Conservation (phyloP, 371 early-diverging fungal species). For the Zopfochytrium polystomum region DNA sequence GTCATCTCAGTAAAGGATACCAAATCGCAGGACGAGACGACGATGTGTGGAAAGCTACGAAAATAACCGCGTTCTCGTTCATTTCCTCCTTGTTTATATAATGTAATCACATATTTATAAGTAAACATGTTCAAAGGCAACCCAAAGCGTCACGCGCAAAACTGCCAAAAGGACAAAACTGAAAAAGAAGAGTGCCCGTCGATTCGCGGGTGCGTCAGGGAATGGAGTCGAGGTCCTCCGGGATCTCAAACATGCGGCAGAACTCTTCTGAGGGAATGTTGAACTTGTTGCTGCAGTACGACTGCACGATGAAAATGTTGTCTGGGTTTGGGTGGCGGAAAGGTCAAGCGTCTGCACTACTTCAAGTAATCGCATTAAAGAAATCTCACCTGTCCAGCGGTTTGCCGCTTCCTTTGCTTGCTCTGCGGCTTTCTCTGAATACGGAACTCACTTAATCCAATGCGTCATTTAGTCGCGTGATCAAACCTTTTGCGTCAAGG, state of each 20-base stretch:
- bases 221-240: constrained; percentile 53
- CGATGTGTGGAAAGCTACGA: too few relatives aligned
- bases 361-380: constrained; percentile 3
- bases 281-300: constrained; percentile 77
- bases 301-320: constrained; percentile 83
- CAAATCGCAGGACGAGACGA: too few relatives aligned
- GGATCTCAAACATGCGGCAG: constrained; percentile 69
- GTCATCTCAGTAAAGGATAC: too few relatives aligned
- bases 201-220: too few relatives aligned
- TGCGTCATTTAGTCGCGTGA: not conserved
- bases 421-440: constrained; percentile 56
- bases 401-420: constrained; percentile 75
- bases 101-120: too few relatives aligned
- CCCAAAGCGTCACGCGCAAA: too few relatives aligned
- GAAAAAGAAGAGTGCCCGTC: too few relatives aligned
- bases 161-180: too few relatives aligned
- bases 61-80: too few relatives aligned
- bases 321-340: constrained; percentile 49
- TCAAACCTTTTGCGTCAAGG: constrained; percentile 62
- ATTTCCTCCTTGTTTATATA: too few relatives aligned
- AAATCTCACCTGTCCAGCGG: constrained; percentile 75
- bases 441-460: not conserved
- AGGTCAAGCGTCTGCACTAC: not conserved
- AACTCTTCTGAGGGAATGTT: constrained; percentile 69
- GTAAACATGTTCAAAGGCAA: too few relatives aligned